A percentile compares a stretch with the other conserved stretches of the same genome.
Evolutionary conservation across 345 rosid species (phyloP).

Genomic region (Moricandia arvensis): DNA sequence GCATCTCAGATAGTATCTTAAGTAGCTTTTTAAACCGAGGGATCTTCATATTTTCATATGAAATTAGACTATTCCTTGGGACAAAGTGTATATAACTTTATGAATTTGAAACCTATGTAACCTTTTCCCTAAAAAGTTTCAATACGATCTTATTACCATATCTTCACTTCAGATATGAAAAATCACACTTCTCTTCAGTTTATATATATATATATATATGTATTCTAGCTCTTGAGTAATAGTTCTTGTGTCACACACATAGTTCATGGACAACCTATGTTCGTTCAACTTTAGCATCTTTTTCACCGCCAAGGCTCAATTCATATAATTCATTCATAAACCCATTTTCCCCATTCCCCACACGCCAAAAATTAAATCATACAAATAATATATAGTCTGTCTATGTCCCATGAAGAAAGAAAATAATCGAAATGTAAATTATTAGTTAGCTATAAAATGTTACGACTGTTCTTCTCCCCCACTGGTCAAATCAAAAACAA

Average conservation of each 20-base stretch:
- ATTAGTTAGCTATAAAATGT: neutral
- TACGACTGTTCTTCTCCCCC: slow-evolving; percentile 28
- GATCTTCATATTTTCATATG: neutral
- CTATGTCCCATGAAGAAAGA: slow-evolving; percentile 9
- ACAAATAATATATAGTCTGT: neutral
- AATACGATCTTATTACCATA: neutral
- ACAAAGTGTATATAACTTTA: neutral
- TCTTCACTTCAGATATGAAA: neutral
- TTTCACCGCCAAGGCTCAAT: neutral
- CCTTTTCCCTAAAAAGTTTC: neutral
- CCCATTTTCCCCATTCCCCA: neutral
- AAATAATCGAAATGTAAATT: neutral
- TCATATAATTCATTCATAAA: neutral
- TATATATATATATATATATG: too few relatives aligned
- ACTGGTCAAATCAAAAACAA: slow-evolving; percentile 32
- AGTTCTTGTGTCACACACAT: neutral
- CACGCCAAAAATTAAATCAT: neutral
- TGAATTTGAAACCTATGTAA: neutral
- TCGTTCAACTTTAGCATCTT: neutral
- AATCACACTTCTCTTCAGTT: neutral
- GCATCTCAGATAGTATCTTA: neutral
- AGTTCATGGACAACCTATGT: neutral
- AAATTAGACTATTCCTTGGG: neutral
- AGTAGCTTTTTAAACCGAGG: neutral
- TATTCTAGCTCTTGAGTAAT: neutral